A percentile compares a stretch with the other conserved stretches of the same genome.
Conservation (phyloP, 2,329 filamentous ascomycete genomes). For the Botrytis galanthina region DNA sequence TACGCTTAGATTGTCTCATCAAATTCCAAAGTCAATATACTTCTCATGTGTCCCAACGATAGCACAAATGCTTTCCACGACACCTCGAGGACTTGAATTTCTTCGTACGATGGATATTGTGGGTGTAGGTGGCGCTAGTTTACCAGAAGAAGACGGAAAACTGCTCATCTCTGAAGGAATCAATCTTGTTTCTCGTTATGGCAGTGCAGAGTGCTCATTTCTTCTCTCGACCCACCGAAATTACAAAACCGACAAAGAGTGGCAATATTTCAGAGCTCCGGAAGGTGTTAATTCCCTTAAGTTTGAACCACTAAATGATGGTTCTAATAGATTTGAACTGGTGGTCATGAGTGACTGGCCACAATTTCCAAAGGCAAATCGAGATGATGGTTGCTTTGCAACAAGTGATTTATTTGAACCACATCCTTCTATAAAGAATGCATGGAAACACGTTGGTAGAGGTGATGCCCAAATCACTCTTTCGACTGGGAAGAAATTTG, state of each 20-base stretch:
- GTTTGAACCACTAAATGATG: conserved; percentile 48
- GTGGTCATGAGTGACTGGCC: conserved; percentile 57
- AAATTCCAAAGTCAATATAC: conserved; percentile 40
- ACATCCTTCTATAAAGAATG: conserved; percentile 50
- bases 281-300: conserved; percentile 39
- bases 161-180: conserved; percentile 50
- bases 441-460: conserved; percentile 62
- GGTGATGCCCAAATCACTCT: conserved; percentile 61
- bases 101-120: conserved; percentile 57
- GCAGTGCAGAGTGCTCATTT: conserved; percentile 66
- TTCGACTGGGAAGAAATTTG: conserved; percentile 55
- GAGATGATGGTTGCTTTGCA: conserved; percentile 54
- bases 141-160: conserved; percentile 53
- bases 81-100: conserved; percentile 42
- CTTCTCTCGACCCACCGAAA: conserved; percentile 60
- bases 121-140: conserved; percentile 60
- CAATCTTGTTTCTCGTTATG: conserved; percentile 60
- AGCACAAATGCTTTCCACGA: conserved; percentile 51
- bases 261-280: conserved; percentile 55
- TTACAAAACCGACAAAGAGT: conserved; percentile 48
- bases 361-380: conserved; percentile 56
- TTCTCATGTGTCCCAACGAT: conserved; percentile 63
- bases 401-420: conserved; percentile 61
- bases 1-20: background rate
- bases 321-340: conserved; percentile 48